Evolutionary conservation across 1,284 basidiomycete species (phyloP).

Genomic region (Sphaerobolus stellatus): DNA sequence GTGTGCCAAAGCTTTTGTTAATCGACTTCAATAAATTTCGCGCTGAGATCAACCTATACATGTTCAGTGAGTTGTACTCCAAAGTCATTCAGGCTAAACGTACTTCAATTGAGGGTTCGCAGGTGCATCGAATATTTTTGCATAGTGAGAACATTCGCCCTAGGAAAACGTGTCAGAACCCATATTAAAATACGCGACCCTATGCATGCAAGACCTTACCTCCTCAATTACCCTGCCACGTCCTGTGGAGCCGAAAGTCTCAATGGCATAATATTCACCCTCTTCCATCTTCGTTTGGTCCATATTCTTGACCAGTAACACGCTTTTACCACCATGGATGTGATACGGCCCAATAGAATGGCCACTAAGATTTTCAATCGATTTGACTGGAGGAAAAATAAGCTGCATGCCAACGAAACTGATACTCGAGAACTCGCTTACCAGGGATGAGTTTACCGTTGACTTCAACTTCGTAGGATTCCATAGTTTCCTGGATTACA

Average conservation of each 20-base stretch:
- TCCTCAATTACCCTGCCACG: constrained; percentile 88
- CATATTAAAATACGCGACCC: constrained; percentile 25
- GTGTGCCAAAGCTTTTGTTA: constrained; percentile 90
- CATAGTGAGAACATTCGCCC: constrained; percentile 96
- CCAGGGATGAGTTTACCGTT: constrained; percentile 83
- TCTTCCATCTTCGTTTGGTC: constrained; percentile 98
- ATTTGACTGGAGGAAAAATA: constrained; percentile 64
- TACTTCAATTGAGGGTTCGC: constrained; percentile 66
- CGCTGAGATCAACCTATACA: constrained; percentile 73
- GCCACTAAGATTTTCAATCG: constrained; percentile 88
- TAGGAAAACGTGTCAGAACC: constrained; percentile 29
- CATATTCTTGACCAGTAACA: constrained; percentile 86
- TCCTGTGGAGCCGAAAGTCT: constrained; percentile 98
- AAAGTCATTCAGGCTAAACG: constrained; percentile 19
- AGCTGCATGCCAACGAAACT: constrained; percentile 2
- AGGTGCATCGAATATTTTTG: constrained; percentile 67
- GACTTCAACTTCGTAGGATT: constrained; percentile 95
- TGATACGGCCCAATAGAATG: constrained; percentile 89
- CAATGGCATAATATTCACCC: constrained; percentile 98
- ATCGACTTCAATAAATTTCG: constrained; percentile 87
- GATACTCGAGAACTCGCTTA: constrained; percentile 35
- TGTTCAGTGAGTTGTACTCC: constrained; percentile 15
- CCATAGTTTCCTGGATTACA: constrained; percentile 97
- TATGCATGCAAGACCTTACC: constrained; percentile 41
- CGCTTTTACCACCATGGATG: constrained; percentile 88